These are phyloP conservation scores for Dactylonectria macrodidyma DNA, from an alignment of 2,329 filamentous ascomycete genomes.

Conservation along the genomic window DNA sequence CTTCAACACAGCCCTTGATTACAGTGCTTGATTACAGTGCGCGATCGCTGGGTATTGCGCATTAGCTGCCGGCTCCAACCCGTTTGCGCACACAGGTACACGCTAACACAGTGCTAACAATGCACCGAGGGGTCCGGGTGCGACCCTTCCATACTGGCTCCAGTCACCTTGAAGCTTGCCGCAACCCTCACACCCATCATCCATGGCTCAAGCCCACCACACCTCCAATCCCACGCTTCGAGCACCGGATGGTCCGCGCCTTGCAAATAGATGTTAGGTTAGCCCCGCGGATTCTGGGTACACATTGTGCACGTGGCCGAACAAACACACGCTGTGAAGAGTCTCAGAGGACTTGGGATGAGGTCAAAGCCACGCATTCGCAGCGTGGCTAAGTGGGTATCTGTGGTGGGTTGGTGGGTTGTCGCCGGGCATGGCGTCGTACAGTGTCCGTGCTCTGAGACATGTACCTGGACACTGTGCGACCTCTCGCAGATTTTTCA, in stretches of 20 bases:
- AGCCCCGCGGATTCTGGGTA: neutral
- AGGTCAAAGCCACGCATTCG: neutral
- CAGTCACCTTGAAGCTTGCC: neutral
- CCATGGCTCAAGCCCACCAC: neutral
- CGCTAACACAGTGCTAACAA: neutral
- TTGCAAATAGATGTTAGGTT: neutral
- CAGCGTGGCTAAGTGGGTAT: neutral
- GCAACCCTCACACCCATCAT: no score
- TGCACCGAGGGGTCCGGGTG: neutral
- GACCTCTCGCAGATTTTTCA: constrained; percentile 1
- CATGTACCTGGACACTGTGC: constrained; percentile 14
- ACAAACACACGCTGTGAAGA: neutral
- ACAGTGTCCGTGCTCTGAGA: constrained; percentile 22
- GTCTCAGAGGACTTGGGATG: neutral
- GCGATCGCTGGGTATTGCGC: no score
- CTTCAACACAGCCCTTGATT: neutral
- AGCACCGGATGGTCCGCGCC: neutral
- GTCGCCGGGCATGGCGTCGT: neutral
- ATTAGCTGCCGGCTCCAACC: neutral
- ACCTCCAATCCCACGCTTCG: neutral
- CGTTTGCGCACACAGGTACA: neutral
- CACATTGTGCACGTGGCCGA: no score
- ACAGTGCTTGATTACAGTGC: neutral
- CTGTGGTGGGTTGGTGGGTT: neutral
- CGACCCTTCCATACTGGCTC: neutral